These are phyloP conservation scores for Mycena kentingensis DNA, from an alignment of 768 basidiomycete species.

Conservation along the genomic window DNA sequence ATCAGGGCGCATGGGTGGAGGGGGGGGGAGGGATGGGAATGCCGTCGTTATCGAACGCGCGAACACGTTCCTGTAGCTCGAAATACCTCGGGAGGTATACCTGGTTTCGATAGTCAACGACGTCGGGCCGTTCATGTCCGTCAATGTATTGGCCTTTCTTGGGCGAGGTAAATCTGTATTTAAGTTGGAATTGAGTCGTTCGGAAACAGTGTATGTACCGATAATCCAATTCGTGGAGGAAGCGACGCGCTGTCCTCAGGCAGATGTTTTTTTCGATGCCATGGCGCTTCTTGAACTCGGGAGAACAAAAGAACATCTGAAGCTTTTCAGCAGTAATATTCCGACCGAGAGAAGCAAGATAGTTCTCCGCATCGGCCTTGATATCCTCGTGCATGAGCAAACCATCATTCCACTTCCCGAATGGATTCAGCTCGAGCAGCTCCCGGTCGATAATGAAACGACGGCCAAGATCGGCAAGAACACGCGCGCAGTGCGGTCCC, in stretches of 20 bases:
- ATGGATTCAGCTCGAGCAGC: conserved; percentile 13
- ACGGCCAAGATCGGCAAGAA: not conserved
- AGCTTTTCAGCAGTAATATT: conserved; percentile 9
- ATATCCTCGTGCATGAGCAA: conserved; percentile 12
- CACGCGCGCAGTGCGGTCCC: conserved; percentile 6
- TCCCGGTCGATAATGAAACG: conserved; percentile 4
- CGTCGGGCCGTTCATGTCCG: conserved; percentile 38
- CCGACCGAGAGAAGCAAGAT: conserved; percentile 9
- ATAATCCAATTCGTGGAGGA: not conserved
- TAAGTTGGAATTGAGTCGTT: too few species aligned
- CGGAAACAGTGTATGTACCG: too few species aligned
- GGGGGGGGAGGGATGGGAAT: conserved; percentile 25
- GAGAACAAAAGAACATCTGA: conserved; percentile 13
- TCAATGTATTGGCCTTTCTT: conserved; percentile 28
- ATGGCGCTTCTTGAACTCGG: not conserved
- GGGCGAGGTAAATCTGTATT: not conserved
- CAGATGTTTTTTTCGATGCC: not conserved
- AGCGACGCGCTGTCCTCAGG: not conserved
- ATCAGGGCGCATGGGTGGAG: too few species aligned
- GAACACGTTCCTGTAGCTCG: conserved; percentile 8
- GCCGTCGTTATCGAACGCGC: conserved; percentile 3
- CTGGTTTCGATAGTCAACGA: conserved; percentile 33
- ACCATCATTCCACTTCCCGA: conserved; percentile 18
- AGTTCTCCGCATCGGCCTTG: not conserved
- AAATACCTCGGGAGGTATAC: conserved; percentile 28